phyloP scores from a whole-genome alignment of 176 grass and related monocot species.

The Tillandsia fasciculata region DNA sequence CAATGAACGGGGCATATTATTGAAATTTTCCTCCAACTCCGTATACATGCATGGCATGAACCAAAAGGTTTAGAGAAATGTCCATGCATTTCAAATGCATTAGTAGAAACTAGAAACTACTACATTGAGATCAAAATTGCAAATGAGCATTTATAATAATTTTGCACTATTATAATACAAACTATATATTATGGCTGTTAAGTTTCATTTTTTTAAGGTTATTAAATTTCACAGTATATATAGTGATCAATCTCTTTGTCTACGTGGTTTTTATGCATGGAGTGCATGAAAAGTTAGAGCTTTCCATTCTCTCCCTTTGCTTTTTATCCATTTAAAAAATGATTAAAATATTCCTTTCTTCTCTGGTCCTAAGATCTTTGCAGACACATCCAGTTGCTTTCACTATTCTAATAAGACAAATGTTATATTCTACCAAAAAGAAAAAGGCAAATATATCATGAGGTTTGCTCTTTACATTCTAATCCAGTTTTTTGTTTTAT shows the following conservation, averaged over 20 bases:
- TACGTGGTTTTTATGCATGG: conserved; percentile 80
- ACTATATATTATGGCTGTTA: too few relatives aligned
- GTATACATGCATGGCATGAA: too few relatives aligned
- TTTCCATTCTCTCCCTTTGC: conserved; percentile 19
- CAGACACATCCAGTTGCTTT: conserved; percentile 38
- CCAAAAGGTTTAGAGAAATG: too few relatives aligned
- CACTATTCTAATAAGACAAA: conserved; percentile 37
- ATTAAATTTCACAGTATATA: too few relatives aligned
- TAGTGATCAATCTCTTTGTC: neutral
- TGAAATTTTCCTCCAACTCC: too few relatives aligned
- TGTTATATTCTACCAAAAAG: conserved; percentile 42
- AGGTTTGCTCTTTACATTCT: conserved; percentile 25
- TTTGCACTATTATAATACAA: too few relatives aligned
- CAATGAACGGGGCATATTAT: too few relatives aligned
- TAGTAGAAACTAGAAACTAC: too few relatives aligned
- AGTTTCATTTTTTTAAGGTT: too few relatives aligned
- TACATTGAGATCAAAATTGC: too few relatives aligned
- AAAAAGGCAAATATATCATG: conserved; percentile 42
- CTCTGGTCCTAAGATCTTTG: conserved; percentile 39
- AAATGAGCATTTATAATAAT: too few relatives aligned
- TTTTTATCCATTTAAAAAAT: conserved; percentile 22
- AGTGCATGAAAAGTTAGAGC: conserved; percentile 82
- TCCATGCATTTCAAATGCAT: too few relatives aligned
- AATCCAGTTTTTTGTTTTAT: conserved; percentile 9
- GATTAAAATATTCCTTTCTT: conserved; percentile 81